Base-by-base conservation (phyloP, 2,329 filamentous ascomycete species). In the Drechslerella coelobrocha region DNA sequence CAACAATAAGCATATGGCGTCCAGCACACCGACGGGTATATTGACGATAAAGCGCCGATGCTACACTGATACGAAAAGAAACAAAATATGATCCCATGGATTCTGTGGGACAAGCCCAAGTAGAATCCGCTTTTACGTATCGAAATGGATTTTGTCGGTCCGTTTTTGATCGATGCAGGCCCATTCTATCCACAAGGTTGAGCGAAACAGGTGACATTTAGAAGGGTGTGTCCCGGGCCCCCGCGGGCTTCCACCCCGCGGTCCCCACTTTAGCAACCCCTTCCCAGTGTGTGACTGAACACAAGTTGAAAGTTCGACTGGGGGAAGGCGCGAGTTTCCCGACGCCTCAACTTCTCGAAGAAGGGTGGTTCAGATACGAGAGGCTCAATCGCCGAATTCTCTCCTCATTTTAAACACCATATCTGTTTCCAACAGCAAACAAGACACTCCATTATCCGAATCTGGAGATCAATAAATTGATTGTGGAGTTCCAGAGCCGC, bases 221-320 rank as follows among this genome's bases (percentile, higher is more conserved):
- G 41, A 45, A 23, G 4, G 41, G 41, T 45, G 34, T 39, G 45
- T 57, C 52, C 61, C 61, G 61, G 61, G 61, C 27, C 43, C 26
- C 14, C 50, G 29, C 51, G 51, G 61, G 52, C 31, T 31, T 7
- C 19, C 26, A 17, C 19, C 27, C 56, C 56, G 19, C 24, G 23
- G 17, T 23, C 17, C 14, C 26, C 19, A 34, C 9, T 24, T 26
- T 12, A 26, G 24, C 24, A 3, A 14, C 12, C 19, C n/a, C 14
- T 19, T 41, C 23, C 14, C 24, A 19, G 47, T 37, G 24, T 57
- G 23, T 17, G 14, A 34, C 21, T 39, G 23, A n/a, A 51, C 66
- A 71, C 47, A 63, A 62, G 66, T 59, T 55, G 66, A 71, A 71
- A 63, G 53, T 63, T 48, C 37, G 8, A 31, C 29, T 59, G 45